Evolutionary conservation across 2,329 filamentous ascomycete genomes (phyloP).

Genomic region (Tolypocladium album): DNA sequence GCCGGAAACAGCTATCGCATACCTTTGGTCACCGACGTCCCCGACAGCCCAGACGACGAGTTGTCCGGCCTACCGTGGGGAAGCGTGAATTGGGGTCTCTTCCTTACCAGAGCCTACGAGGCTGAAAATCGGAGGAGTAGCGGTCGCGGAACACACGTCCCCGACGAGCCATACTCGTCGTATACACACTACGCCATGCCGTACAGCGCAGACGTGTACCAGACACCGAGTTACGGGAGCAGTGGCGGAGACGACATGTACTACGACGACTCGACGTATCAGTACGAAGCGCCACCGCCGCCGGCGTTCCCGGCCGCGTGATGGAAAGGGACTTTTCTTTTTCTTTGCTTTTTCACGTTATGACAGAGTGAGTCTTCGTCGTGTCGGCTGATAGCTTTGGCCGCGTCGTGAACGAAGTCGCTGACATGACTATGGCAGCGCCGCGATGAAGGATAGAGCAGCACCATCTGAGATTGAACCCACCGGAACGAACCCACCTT

Average conservation of each 20-base stretch:
- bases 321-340: background rate
- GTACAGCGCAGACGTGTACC: conserved; percentile 11
- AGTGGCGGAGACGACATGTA: conserved; percentile 21
- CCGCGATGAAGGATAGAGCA: background rate
- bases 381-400: background rate
- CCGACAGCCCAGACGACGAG: conserved; percentile 32
- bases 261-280: conserved; percentile 17
- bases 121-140: conserved; percentile 32
- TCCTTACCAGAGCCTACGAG: conserved; percentile 40
- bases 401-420: background rate
- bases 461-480: background rate
- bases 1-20: conserved; percentile 55
- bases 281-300: conserved; percentile 12
- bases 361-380: background rate
- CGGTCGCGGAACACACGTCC: conserved; percentile 23
- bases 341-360: background rate
- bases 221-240: conserved; percentile 20
- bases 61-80: conserved; percentile 65
- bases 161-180: conserved; percentile 21
- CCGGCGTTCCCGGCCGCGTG: conserved; percentile 1
- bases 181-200: conserved; percentile 15
- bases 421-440: background rate
- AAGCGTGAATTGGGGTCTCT: conserved; percentile 49
- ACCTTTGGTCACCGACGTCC: conserved; percentile 46
- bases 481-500: background rate